Base-by-base conservation (phyloP, 257 asterid genomes). In the Paraleonurus japonicus region DNA sequence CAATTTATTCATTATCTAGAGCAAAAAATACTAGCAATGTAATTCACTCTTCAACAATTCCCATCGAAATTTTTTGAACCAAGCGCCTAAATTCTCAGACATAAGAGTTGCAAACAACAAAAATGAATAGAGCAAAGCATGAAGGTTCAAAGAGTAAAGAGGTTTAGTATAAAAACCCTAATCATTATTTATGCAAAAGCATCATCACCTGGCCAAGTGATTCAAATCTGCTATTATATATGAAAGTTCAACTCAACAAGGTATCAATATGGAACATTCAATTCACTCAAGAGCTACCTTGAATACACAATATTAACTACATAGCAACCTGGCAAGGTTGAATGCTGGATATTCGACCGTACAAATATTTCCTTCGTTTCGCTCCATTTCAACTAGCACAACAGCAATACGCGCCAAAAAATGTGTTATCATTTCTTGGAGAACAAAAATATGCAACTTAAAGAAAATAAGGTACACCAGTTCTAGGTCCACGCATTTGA, bases 401-500 rank as follows among this genome's bases (percentile, higher is more conserved):
- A 61, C 62, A 45, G 70, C 48, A 47, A 12, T 48, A 37, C 12
- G 70, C 39, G 39, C 61, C 50, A 5, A 28, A 61, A n/a, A 61
- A 20, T 37, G 65, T 33, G 32, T 11, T 61, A 28, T 26, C 63
- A 15, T 27, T 48, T 61, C 30, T 72, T 51, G 9, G 8, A 62
- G 32, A 15, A 22, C 50, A 65, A 65, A 24, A 39, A 67, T 9
- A 43, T 43, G 7, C 16, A 43, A 43, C 22, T 84, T 81, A 93
- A 27, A 93, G 90, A 78, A 94, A 94, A 84, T 94, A 94, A 0
- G 97, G 97, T 15, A 94, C 99, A 80, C 99, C 99, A 7, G 89
- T 85, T 82, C 99, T 91, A n/a, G 97, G 99, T 54, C 99, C 99
- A 71, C 99, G 83, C 99, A 94, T 94, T 76, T 94, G 99, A 84